These are phyloP conservation scores for Ceratocystis cacaofunesta DNA, from an alignment of 2,329 filamentous ascomycete genomes.

Conservation along the genomic window DNA sequence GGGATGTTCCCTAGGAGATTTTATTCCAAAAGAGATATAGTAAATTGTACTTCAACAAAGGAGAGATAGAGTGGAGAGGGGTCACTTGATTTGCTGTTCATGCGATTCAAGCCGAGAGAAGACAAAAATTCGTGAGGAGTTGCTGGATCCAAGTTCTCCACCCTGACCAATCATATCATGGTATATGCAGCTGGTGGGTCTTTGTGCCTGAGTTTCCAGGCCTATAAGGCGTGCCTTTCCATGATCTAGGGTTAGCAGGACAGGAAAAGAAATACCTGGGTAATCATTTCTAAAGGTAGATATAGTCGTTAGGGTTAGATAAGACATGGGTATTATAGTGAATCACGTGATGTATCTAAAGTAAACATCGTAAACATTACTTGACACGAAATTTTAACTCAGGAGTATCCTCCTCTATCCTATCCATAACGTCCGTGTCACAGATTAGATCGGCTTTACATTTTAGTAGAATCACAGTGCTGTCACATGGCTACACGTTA, in stretches of 20 bases:
- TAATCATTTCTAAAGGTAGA: not conserved
- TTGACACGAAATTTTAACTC: no score
- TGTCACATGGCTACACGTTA: no score
- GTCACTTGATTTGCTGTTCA: not conserved
- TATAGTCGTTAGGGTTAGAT: not conserved
- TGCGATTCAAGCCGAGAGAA: not conserved
- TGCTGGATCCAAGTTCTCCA: not conserved
- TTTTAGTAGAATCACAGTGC: no score
- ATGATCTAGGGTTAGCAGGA: not conserved
- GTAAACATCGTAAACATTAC: no score
- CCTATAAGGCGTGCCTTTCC: not conserved
- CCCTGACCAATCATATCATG: not conserved
- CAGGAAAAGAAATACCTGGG: not conserved
- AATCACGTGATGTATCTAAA: no score
- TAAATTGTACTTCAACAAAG: not conserved
- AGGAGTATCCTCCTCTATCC: no score
- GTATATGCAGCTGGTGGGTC: not conserved
- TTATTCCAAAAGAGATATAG: not conserved
- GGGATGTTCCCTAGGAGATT: no score
- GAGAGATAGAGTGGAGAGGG: conserved; percentile 9
- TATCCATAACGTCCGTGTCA: no score
- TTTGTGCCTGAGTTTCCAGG: conserved; percentile 3
- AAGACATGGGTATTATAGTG: no score
- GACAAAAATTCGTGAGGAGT: conserved; percentile 8
- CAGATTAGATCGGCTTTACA: no score